phyloP scores from a whole-genome alignment of 306 rosid species.

The Herpetospermum pedunculosum region DNA sequence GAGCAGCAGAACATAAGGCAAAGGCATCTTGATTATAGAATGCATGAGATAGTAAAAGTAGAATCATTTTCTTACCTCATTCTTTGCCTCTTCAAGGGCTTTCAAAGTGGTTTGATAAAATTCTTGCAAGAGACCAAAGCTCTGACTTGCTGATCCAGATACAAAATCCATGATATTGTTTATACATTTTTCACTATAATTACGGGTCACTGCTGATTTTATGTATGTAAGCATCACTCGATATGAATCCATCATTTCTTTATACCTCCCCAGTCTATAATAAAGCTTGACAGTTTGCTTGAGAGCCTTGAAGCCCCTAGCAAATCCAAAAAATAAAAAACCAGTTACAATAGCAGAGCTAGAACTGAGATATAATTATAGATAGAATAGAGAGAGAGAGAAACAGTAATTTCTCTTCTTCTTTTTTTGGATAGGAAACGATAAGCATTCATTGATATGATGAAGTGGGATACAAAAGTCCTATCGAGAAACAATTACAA shows the following conservation, averaged over 20 bases:
- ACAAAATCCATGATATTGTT: slow-evolving; percentile 97
- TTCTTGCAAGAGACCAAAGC: slow-evolving; percentile 80
- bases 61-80: slow-evolving; percentile 46
- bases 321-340: background rate
- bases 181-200: slow-evolving; percentile 93
- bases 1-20: background rate
- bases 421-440: too few relatives aligned
- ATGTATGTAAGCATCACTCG: slow-evolving; percentile 98
- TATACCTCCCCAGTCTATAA: slow-evolving; percentile 81
- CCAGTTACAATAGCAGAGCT: background rate
- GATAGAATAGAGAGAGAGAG: background rate
- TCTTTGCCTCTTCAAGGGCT: slow-evolving; percentile 97
- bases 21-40: background rate
- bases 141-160: slow-evolving; percentile 96
- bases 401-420: background rate
- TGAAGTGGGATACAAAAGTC: too few relatives aligned
- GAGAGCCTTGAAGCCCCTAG: slow-evolving; percentile 94
- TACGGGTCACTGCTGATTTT: slow-evolving; percentile 89
- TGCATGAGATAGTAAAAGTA: background rate
- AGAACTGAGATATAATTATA: background rate
- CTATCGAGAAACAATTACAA: too few relatives aligned
- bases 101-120: slow-evolving; percentile 89
- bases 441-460: too few relatives aligned
- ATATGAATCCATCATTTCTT: slow-evolving; percentile 94
- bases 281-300: slow-evolving; percentile 95